Evolutionary conservation across 2,329 filamentous ascomycete genomes (phyloP), one percentile per base, ranked within the genome.

Genomic region (Westerdykella aurantiaca): DNA sequence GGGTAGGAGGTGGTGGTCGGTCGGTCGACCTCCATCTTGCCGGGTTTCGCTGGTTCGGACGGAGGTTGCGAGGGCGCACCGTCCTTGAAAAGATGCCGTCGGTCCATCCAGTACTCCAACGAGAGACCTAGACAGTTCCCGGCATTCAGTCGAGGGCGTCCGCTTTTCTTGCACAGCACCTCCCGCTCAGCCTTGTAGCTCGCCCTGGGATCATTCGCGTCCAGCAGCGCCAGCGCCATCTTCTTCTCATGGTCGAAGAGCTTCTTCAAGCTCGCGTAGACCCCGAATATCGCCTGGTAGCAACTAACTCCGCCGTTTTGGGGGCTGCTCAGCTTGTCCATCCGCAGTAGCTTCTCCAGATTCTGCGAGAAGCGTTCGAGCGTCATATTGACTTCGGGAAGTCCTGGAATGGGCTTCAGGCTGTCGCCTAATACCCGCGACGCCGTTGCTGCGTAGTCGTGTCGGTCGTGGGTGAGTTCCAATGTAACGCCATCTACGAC

Each of bases 21-120:
- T 4, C 48, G 49, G 39, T 68, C 63, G 14, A 68, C 21, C 7
- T 69, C 61, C 60, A 68, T 66, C n/a, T 57, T 56, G 33, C 56
- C 55, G 23, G 58, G 71, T 14, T 67, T 61, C 25, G 70, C 64
- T 14, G 66, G 38, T 66, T 63, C 38, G 53, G 64, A 2, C 56
- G 60, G 5, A 65, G 63, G 2, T 61, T 39, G 23, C 13, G 43
- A 34, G 37, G 52, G 44, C 6, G 46, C 31, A n/a, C 43, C 44
- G 25, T 45, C 52, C 4, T 51, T 45, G 23, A 61, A 67, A 13
- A 80, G 63, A 38, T 77, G 72, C 38, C 78, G 74, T 43, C 74
- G 71, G 53, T 83, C 76, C 63, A 80, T 83, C 87, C 87, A 93
- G 63, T 91, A 94, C 51, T 88, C 83, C 33, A 93, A 56, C 39